A percentile compares a stretch with the other conserved stretches of the same genome.
phyloP scores from a whole-genome alignment of 2,329 filamentous ascomycete species.

The Exophiala sideris region DNA sequence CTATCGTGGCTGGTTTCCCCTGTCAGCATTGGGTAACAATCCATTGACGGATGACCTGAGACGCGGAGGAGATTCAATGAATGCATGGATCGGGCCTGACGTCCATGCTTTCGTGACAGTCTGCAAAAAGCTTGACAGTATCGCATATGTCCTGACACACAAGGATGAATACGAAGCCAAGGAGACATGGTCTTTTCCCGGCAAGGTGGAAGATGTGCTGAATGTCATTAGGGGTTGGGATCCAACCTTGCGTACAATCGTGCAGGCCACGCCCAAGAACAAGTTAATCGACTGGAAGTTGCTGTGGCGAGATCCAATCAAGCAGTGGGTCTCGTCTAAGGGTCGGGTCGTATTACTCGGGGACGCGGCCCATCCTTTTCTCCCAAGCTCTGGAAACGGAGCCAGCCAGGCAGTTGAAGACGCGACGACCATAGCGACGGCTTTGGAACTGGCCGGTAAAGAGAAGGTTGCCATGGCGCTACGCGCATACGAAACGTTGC shows the following conservation, averaged over 20 bases:
- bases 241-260: conserved; percentile 32
- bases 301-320: conserved; percentile 14
- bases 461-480: conserved; percentile 21
- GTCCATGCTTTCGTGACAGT: not conserved
- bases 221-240: conserved; percentile 52
- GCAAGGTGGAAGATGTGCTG: conserved; percentile 47
- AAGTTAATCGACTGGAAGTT: conserved; percentile 17
- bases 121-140: not conserved
- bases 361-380: conserved; percentile 50
- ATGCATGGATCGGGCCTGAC: not conserved
- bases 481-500: conserved; percentile 2
- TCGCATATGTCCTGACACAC: not conserved
- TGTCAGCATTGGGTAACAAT: not conserved
- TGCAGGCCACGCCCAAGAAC: conserved; percentile 17
- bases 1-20: not conserved
- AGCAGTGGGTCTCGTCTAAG: conserved; percentile 36
- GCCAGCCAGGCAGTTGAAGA: conserved; percentile 52
- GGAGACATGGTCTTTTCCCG: conserved; percentile 47
- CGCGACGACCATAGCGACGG: conserved; percentile 45
- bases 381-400: conserved; percentile 48
- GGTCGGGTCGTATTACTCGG: conserved; percentile 48
- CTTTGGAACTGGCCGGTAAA: conserved; percentile 31
- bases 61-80: not conserved
- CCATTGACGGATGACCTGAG: not conserved
- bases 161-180: conserved; percentile 52